Base-by-base conservation (phyloP, 2,329 filamentous ascomycete genomes). In the Pseudogymnoascus sp. region DNA sequence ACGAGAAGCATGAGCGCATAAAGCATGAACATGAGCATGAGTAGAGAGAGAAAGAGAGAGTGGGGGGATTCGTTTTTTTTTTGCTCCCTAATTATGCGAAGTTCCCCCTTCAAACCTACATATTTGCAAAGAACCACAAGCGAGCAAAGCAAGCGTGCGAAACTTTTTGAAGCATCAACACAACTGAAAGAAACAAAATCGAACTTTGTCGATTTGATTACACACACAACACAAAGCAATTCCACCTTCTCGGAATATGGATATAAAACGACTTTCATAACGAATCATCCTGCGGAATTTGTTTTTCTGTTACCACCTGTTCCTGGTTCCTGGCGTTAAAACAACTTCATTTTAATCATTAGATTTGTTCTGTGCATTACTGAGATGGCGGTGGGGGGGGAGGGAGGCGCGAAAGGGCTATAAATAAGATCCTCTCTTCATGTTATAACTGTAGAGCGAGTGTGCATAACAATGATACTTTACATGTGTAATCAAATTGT, bases 251-350 rank as follows among this genome's bases (percentile, higher is more conserved):
- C 25, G 47, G 47, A 54, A 54, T 54, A 54, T 54, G 47, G 47
- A 54, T 54, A 54, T 54, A 54, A 54, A 54, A 54, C 47, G 47
- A 54, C 47, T 54, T 54, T 54, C 47, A 54, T 54, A 50, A 54
- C 28, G 47, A 54, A 33, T 28, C 22, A 25, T 54, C 47, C 47
- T 54, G 47, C 47, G 47, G 47, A 54, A 54, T 33, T 54, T 9
- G 30, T 16, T 18, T 54, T n/a, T 54, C 6, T 25, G 22, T 25
- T 25, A 11, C 28, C 22, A 22, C 16, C 20, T 54, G 20, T 41
- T n/a, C 18, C 38, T 41, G 38, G 38, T 41, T 54, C 47, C 47
- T 33, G 47, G 47, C 47, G 47, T 54, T 50, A 18, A 18, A 8
- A 12, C 12, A 7, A 7, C 25, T 43, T 14, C 33, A 33, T 30